Evolutionary conservation across 805 yeast genomes (phyloP), one percentile per base, ranked within the genome.

Genomic region (Yarrowia porcina): DNA sequence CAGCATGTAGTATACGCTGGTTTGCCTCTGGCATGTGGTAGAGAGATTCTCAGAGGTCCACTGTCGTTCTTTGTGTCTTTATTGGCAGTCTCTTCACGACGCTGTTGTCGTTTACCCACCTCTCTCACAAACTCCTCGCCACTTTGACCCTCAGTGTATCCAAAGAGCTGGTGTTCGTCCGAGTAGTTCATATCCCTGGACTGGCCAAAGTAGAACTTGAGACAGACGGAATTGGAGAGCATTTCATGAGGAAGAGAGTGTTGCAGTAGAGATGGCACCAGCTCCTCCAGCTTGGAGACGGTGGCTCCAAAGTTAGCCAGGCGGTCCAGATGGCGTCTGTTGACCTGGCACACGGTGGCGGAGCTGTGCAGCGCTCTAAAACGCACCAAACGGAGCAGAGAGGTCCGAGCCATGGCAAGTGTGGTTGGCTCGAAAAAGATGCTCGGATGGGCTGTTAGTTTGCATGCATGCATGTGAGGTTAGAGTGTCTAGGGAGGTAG

Each of bases 271-370:
- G 28, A 13, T n/a, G 61, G 61, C 35, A 56, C 61, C 49, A 39
- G 47, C 38, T 56, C 49, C 49, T 56, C 49, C 47, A 56, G 27
- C 13, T 17, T 18, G 7, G 61, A 28, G 15, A 56, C 49, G 12
- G 49, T 39, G 30, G 61, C 35, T 30, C 61, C 61, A 41, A 56
- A 56, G 39, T 56, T 56, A n/a, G 61, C 61, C 61, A 56, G 49
- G 3, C 61, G 59, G 30, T 52, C 59, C 32, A 36, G 44, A 11
- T 52, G 59, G 44, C 59, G 44, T 25, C 56, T 18, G 39, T 30
- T 45, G 27, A 35, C 18, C 36, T 45, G 52, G 2, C 13, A n/a
- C 3, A 30, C 25, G 9, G 21, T 13, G 17, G 52, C 33, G 25
- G 52, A 27, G 52, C 36, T 45, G 52, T 45, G 52, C 15, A 45